Evolutionary conservation across 2,329 filamentous ascomycete species (phyloP), one percentile per base, ranked within the genome.

Genomic region (Apiospora rasikravindrae): DNA sequence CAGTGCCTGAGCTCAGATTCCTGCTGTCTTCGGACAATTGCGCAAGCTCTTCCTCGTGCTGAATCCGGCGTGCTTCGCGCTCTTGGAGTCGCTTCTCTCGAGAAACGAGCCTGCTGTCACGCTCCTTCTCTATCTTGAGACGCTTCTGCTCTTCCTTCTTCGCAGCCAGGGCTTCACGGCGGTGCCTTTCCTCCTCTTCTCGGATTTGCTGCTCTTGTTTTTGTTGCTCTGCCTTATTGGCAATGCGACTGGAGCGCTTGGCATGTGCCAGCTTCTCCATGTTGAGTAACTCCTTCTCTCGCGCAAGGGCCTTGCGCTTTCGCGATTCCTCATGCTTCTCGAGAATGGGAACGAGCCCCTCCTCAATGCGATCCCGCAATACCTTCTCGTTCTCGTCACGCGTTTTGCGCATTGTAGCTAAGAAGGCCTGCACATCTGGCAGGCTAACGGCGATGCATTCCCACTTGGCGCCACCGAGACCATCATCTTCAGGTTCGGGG

Each of bases 171-270:
- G 94, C 86, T 70, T 96, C 93, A 8, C 84, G 84, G 69, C 88
- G 87, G 73, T 87, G 87, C 83, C 89, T 93, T 71, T 88, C 89
- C 76, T 94, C 90, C 66, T 92, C 93, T 78, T 95, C 92, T 13
- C 87, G 90, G 24, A 87, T 88, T 76, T 93, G 89, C 73, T 94
- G 91, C 67, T 96, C 91, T 73, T 92, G 87, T 76, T 90, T 92
- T 78, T 95, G 93, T 75, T 90, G 92, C 79, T 98, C 95, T 45
- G 91, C 85, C 79, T 94, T 97, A 75, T 89, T 89, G 24, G 96
- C 95, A 76, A 99, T 90, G 74, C 96, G 91, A 78, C 94, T 97
- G 0, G 96, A 99, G 74, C 96, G 88, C 84, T 99, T 99, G 4
- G 96, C 96, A 71, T 92, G 94, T n/a, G 94, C 94, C 83, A 98